Percentiles rank a stretch among this genome's conserved stretches.
Evolutionary conservation across 257 asterid genomes (phyloP).

Genomic region (Solanum commersonii): DNA sequence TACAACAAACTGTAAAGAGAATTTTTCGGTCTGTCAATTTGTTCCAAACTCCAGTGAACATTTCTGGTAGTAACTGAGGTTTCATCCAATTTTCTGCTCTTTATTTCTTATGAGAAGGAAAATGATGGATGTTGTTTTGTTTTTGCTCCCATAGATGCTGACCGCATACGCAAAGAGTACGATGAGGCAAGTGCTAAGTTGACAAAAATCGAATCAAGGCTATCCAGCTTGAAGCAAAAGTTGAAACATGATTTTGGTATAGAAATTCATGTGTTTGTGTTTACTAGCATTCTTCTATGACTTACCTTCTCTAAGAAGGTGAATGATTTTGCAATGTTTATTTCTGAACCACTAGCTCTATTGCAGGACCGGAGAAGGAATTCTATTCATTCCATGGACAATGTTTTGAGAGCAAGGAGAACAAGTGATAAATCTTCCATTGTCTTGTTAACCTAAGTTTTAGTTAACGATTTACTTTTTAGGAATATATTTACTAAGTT

Average conservation of each 20-base stretch:
- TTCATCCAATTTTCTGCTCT: constrained; percentile 7
- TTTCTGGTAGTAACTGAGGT: constrained; percentile 56
- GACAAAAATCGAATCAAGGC: constrained; percentile 80
- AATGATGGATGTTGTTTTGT: constrained; percentile 7
- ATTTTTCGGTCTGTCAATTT: constrained; percentile 62
- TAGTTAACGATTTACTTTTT: background rate
- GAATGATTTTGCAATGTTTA: constrained; percentile 2
- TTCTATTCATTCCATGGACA: constrained; percentile 87
- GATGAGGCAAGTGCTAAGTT: constrained; percentile 72
- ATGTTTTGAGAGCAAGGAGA: constrained; percentile 87
- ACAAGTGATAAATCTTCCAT: constrained; percentile 45
- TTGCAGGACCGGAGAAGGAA: constrained; percentile 91
- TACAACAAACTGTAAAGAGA: constrained; percentile 55
- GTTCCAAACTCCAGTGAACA: constrained; percentile 75
- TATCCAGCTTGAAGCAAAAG: constrained; percentile 77
- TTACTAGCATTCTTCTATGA: background rate
- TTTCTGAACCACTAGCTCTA: constrained; percentile 11
- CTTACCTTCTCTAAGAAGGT: background rate
- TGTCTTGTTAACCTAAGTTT: constrained; percentile 7
- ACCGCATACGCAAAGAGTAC: constrained; percentile 72
- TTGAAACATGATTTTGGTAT: constrained; percentile 88
- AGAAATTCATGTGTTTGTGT: background rate
- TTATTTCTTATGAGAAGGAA: background rate
- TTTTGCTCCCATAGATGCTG: constrained; percentile 59
- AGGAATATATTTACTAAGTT: constrained; percentile 4